Conservation (phyloP, 108 stramenopile genomes). For the Schizochytrium sp. region DNA sequence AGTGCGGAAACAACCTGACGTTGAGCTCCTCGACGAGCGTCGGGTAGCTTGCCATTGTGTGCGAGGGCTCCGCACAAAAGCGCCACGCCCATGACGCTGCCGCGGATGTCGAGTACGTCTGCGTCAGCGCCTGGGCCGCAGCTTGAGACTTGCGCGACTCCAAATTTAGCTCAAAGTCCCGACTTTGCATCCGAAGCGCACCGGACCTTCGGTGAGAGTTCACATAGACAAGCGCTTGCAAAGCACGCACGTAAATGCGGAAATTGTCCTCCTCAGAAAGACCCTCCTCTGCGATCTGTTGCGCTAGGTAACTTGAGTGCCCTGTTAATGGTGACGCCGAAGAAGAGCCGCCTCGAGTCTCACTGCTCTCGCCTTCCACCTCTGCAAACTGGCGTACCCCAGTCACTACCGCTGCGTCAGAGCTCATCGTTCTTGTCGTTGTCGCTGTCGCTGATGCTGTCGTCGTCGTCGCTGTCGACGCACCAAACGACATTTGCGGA, state of each 20-base stretch:
- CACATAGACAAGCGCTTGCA: background rate
- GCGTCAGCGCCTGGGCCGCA: background rate
- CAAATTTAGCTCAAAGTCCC: background rate
- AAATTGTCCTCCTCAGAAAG: background rate
- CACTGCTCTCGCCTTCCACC: too few species aligned
- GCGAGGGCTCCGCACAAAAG: background rate
- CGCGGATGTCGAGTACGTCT: background rate
- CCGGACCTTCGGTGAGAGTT: background rate
- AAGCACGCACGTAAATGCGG: background rate
- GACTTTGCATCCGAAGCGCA: background rate
- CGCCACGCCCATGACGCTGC: background rate
- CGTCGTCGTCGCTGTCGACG: background rate
- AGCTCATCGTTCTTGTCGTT: background rate
- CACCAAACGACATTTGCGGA: background rate
- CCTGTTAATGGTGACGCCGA: too few species aligned
- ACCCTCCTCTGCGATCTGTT: background rate
- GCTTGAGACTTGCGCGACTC: background rate
- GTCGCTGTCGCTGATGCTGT: background rate
- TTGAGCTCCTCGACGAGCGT: background rate
- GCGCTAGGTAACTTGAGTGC: background rate
- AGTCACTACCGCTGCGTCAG: background rate
- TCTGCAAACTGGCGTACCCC: background rate
- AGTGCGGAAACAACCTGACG: background rate
- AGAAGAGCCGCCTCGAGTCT: too few species aligned
- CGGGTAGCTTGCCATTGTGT: background rate